These are phyloP conservation scores for Plasmodiophora brassicae DNA, from an alignment of 208 protist species.

Conservation along the genomic window DNA sequence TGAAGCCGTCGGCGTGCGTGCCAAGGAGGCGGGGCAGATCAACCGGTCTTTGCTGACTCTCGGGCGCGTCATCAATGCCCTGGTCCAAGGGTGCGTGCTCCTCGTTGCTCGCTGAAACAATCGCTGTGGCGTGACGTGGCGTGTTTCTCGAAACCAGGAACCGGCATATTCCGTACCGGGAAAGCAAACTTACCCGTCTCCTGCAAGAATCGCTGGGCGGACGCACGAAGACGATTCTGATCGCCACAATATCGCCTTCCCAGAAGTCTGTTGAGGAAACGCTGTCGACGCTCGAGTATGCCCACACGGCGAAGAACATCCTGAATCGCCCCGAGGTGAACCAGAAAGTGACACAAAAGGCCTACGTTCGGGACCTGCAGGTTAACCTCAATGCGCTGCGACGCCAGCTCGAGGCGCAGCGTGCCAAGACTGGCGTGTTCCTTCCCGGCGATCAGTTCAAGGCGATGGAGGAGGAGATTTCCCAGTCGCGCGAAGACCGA, in stretches of 20 bases:
- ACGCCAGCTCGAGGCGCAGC: constrained; percentile 50
- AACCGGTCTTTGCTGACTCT: constrained; percentile 64
- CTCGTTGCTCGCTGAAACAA: not conserved
- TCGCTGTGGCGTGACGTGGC: too few species aligned
- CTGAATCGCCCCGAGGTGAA: constrained; percentile 76
- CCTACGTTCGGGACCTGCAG: constrained; percentile 68
- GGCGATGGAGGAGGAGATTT: not conserved
- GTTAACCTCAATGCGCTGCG: constrained; percentile 51
- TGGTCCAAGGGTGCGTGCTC: constrained; percentile 38
- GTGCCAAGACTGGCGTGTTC: constrained; percentile 21
- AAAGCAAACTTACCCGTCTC: constrained; percentile 62
- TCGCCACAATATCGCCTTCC: constrained; percentile 60
- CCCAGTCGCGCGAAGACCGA: not conserved
- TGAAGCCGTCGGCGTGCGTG: constrained; percentile 49
- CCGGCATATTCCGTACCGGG: constrained; percentile 71
- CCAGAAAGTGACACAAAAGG: constrained; percentile 56
- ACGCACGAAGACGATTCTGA: constrained; percentile 66
- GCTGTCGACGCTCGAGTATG: constrained; percentile 63
- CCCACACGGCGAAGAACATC: constrained; percentile 72
- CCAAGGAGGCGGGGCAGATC: constrained; percentile 66
- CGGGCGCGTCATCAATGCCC: constrained; percentile 56
- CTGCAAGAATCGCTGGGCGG: constrained; percentile 60
- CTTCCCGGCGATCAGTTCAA: constrained; percentile 23
- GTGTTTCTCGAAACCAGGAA: too few species aligned
- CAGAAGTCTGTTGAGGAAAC: constrained; percentile 62